phyloP scores from a whole-genome alignment of 1,284 basidiomycete genomes.

The Pascua guehoae region DNA sequence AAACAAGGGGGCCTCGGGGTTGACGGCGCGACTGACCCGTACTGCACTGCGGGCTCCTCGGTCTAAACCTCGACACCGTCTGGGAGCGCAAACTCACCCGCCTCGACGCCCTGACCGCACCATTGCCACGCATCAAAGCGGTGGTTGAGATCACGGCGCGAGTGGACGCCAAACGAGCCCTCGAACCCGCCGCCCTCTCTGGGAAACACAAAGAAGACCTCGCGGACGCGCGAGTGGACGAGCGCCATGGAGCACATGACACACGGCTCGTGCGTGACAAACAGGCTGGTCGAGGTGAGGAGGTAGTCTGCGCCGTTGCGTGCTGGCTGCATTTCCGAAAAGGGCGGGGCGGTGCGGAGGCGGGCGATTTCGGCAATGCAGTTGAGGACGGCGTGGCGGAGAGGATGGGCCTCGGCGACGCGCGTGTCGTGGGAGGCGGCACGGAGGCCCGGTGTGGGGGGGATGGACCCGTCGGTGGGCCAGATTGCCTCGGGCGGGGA shows the following conservation, averaged over 20 bases:
- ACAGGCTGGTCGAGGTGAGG: slow-evolving; percentile 73
- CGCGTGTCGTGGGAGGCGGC: slow-evolving; percentile 65
- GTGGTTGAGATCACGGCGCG: slow-evolving; percentile 75
- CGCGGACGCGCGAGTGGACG: slow-evolving; percentile 81
- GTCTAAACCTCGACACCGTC: slow-evolving; percentile 13
- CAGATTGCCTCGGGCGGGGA: slow-evolving; percentile 56
- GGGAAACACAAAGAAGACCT: slow-evolving; percentile 69
- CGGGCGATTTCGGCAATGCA: slow-evolving; percentile 59
- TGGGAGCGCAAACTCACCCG: slow-evolving; percentile 9
- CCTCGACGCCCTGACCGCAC: slow-evolving; percentile 27
- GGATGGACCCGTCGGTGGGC: slow-evolving; percentile 54
- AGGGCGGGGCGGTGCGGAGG: slow-evolving; percentile 53
- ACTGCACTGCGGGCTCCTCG: too few species aligned
- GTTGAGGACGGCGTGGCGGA: slow-evolving; percentile 77
- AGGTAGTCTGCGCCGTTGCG: slow-evolving; percentile 75
- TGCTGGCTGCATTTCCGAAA: slow-evolving; percentile 35
- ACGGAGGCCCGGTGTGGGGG: slow-evolving; percentile 45
- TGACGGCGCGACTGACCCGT: too few species aligned
- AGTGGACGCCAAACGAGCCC: slow-evolving; percentile 62
- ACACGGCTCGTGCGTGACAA: slow-evolving; percentile 90
- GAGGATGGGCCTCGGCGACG: slow-evolving; percentile 62
- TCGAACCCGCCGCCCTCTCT: slow-evolving; percentile 54
- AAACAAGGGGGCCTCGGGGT: too few species aligned
- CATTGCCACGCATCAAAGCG: slow-evolving; percentile 62
- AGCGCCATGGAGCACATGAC: slow-evolving; percentile 94